phyloP scores from a whole-genome alignment of 306 rosid species.

The Casuarina cunninghamiana region DNA sequence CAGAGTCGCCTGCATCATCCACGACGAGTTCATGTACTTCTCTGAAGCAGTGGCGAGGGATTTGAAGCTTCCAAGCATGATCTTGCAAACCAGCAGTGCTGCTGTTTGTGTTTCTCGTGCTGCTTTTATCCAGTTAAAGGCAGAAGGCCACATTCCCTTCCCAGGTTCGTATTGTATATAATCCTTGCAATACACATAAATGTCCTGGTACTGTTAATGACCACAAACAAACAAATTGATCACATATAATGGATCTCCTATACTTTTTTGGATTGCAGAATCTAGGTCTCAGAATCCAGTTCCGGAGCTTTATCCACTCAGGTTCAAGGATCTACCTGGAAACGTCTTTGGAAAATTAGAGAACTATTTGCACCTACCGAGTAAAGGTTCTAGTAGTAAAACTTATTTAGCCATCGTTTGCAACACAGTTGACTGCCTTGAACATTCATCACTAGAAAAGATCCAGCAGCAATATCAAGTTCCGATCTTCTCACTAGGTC shows the following conservation, averaged over 20 bases:
- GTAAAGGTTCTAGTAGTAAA: constrained; percentile 9
- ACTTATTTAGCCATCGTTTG: constrained; percentile 38
- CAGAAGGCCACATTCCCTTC: constrained; percentile 30
- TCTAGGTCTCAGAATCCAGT: constrained; percentile 18
- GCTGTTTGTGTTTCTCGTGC: constrained; percentile 31
- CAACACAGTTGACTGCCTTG: constrained; percentile 30
- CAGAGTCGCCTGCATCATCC: constrained; percentile 33
- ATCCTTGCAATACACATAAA: not conserved
- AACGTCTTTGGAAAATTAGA: constrained; percentile 1
- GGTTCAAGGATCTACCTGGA: constrained; percentile 52
- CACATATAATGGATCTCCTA: not conserved
- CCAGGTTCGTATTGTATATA: constrained; percentile 24
- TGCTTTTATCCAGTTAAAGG: constrained; percentile 15
- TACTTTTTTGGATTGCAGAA: constrained; percentile 19
- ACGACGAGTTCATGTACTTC: constrained; percentile 36
- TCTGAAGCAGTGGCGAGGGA: constrained; percentile 29
- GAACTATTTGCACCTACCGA: not conserved
- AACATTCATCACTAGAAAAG: not conserved
- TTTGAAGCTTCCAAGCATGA: constrained; percentile 32
- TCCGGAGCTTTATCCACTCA: constrained; percentile 42
- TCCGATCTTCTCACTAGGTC: constrained; percentile 47
- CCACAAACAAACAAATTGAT: not conserved
- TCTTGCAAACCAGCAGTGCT: constrained; percentile 34
- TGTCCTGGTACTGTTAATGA: not conserved
- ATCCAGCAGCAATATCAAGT: constrained; percentile 25